Evolutionary conservation across 192 early-diverging fungal genomes (phyloP), one percentile per base, ranked within the genome.

Genomic region (Coemansia furcata): DNA sequence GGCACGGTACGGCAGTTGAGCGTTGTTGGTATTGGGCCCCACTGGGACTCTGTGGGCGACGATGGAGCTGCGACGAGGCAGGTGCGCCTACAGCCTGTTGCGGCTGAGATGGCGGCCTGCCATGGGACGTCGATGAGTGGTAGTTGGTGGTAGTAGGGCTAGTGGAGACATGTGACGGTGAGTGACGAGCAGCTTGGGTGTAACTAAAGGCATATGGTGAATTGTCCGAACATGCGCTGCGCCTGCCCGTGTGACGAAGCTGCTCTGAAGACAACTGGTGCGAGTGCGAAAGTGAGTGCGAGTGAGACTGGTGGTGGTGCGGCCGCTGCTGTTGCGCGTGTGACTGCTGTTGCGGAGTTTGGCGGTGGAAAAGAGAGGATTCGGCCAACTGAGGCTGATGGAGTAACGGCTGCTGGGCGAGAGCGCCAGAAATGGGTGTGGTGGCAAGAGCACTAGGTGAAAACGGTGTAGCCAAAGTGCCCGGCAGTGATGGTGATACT

Each of bases 401-500:
- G n/a, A 17, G 39, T 57, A 36, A 37, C 37, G 40, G 32, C 35
- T 44, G 57, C 40, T 60, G 58, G 35, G 58, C 58, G 21, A 60
- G 58, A 21, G 58, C 21, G n/a, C 58, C 58, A 4, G 58, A 38
- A 60, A 60, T 60, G 21, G 58, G 58, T 4, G 19, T 19, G 14
- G 58, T 38, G 29, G 11, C 30, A 33, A 17, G 32, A 3, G 29
- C 32, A 9, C 29, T 30, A 12, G 71, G 80, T 33, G 66, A 52
- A 29, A 71, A 71, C 12, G 74, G 36, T 43, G 35, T 55, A 1
- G 71, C 43, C 15, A 40, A 32, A 21, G 26, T 46, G 47, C 37
- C 59, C 21, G 80, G 35, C 36, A 72, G 59, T 8, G 80, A 43
- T 19, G 67, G 70, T 19, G 67, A 66, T 21, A 68, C 65, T 14